phyloP scores from a whole-genome alignment of 768 basidiomycete species.

The Nidula microcarpa region DNA sequence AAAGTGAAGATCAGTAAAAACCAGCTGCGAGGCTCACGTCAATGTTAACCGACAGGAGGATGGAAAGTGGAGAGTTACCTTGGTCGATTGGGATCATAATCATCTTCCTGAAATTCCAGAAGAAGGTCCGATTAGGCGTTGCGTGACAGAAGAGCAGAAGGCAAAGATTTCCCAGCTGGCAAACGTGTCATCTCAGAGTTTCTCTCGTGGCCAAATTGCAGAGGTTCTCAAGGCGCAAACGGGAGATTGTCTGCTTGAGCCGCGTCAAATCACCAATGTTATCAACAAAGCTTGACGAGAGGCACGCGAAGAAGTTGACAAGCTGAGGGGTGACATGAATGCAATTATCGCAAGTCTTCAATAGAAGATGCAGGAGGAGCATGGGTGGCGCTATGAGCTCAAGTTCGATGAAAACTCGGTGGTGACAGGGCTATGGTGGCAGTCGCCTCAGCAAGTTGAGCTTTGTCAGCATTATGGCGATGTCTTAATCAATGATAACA shows the following conservation, averaged over 20 bases:
- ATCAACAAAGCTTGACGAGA: neutral
- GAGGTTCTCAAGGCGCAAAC: slow-evolving; percentile 4
- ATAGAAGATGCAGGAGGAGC: neutral
- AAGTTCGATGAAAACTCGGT: neutral
- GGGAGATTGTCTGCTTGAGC: slow-evolving; percentile 13
- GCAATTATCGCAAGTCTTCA: neutral
- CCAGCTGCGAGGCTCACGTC: slow-evolving; percentile 16
- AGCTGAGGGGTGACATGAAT: neutral
- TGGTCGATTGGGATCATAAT: slow-evolving; percentile 16
- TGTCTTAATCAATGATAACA: slow-evolving; percentile 14
- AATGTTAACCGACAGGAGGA: slow-evolving; percentile 8
- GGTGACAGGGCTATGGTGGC: neutral
- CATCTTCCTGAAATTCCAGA: slow-evolving; percentile 15
- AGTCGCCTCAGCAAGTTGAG: neutral
- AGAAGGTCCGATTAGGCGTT: slow-evolving; percentile 9
- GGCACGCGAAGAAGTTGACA: neutral
- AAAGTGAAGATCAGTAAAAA: slow-evolving; percentile 8
- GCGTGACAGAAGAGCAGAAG: slow-evolving; percentile 15
- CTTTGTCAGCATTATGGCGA: slow-evolving; percentile 6
- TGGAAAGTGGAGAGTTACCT: slow-evolving; percentile 10
- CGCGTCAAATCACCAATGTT: slow-evolving; percentile 17
- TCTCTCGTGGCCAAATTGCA: slow-evolving; percentile 5
- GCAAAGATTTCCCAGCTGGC: no score
- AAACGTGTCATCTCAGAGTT: slow-evolving; percentile 8
- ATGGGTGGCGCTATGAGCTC: neutral